These are phyloP conservation scores for Phragmites australis DNA, from an alignment of 176 grass and related monocot species.

Conservation along the genomic window DNA sequence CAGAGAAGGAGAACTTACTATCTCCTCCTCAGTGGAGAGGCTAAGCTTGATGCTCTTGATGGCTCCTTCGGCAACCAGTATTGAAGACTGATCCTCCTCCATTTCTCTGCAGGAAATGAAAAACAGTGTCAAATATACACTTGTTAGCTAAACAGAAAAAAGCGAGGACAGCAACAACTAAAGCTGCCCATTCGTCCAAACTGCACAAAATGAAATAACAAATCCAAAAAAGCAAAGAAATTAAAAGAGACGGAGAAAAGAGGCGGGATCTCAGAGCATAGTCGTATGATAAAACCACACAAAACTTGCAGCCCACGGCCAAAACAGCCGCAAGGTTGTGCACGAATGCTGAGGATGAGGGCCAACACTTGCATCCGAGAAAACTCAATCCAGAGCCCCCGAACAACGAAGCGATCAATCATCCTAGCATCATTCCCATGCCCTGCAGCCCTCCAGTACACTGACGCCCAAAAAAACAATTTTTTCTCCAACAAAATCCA, in stretches of 20 bases:
- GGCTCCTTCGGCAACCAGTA: slow-evolving; percentile 52
- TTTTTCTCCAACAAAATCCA: background rate
- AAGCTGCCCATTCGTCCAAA: background rate
- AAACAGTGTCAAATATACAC: background rate
- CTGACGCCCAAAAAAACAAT: background rate
- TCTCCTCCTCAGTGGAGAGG: slow-evolving; percentile 51
- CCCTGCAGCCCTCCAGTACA: background rate
- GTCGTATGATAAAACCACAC: background rate
- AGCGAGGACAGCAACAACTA: background rate
- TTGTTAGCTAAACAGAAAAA: background rate
- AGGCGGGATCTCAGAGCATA: background rate
- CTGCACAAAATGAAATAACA: background rate
- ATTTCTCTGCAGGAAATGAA: slow-evolving; percentile 40
- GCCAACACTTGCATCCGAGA: background rate
- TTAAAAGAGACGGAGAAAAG: background rate
- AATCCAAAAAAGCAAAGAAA: background rate
- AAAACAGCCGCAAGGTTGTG: background rate
- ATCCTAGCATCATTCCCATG: background rate
- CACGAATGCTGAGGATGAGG: background rate
- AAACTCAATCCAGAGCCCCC: background rate
- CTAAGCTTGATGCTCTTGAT: slow-evolving; percentile 59
- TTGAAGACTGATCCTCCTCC: slow-evolving; percentile 55
- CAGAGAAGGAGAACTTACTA: slow-evolving; percentile 43
- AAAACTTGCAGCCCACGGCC: background rate
- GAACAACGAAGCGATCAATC: background rate